These are phyloP conservation scores for Suillus luteus DNA, from an alignment of 768 basidiomycete genomes.

Conservation along the genomic window DNA sequence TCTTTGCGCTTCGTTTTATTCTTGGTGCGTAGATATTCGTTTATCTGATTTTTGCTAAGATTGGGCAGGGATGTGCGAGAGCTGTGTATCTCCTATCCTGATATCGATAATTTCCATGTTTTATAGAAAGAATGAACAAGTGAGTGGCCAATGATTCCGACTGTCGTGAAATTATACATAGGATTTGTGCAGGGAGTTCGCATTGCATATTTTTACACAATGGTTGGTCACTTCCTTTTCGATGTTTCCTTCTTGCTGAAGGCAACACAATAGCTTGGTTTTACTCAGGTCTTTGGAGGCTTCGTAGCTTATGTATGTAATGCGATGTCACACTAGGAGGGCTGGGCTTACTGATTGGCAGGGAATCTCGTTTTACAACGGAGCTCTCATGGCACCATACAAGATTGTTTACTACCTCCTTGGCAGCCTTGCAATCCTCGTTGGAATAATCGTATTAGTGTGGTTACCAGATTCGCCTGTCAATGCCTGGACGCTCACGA, in stretches of 20 bases:
- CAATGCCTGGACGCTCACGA: slow-evolving; percentile 37
- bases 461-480: slow-evolving; percentile 44
- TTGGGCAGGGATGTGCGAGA: slow-evolving; percentile 39
- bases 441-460: slow-evolving; percentile 35
- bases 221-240: slow-evolving; percentile 22
- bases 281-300: slow-evolving; percentile 40
- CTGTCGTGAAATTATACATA: not conserved
- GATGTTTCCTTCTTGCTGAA: not conserved
- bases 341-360: slow-evolving; percentile 3
- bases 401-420: slow-evolving; percentile 42
- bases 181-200: slow-evolving; percentile 27
- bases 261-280: slow-evolving; percentile 21
- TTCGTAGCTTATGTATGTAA: slow-evolving; percentile 37
- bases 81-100: slow-evolving; percentile 41
- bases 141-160: slow-evolving; percentile 7
- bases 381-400: slow-evolving; percentile 34
- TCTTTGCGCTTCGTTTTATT: slow-evolving; percentile 42
- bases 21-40: slow-evolving; percentile 28
- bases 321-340: not conserved
- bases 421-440: slow-evolving; percentile 40
- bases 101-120: slow-evolving; percentile 42
- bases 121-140: slow-evolving; percentile 44
- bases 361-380: slow-evolving; percentile 39
- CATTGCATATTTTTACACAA: slow-evolving; percentile 41
- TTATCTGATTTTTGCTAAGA: not conserved